Evolutionary conservation across 129 eudicot species (phyloP).

Genomic region (Kitagawia praeruptora): DNA sequence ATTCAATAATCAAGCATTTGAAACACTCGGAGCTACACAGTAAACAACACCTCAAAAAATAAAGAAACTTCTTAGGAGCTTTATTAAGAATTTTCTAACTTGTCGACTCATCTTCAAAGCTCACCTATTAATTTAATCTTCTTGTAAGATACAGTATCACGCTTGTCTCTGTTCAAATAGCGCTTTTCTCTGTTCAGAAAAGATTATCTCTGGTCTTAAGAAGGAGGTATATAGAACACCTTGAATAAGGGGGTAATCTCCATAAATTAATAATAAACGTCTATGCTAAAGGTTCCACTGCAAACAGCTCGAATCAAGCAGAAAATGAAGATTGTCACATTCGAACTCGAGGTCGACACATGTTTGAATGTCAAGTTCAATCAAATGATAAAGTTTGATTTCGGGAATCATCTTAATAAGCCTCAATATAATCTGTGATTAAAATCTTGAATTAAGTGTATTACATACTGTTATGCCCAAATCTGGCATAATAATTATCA

Average conservation of each 20-base stretch:
- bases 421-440: too few relatives aligned
- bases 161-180: not conserved
- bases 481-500: too few relatives aligned
- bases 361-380: not conserved
- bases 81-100: not conserved
- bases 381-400: too few relatives aligned
- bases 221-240: too few relatives aligned
- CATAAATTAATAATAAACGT: too few relatives aligned
- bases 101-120: not conserved
- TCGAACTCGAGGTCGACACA: too few relatives aligned
- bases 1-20: slow-evolving; percentile 4
- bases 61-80: not conserved
- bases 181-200: not conserved
- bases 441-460: not conserved
- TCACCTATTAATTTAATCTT: not conserved
- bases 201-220: not conserved
- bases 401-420: not conserved
- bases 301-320: not conserved
- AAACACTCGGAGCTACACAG: not conserved
- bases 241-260: too few relatives aligned
- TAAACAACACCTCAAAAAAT: not conserved
- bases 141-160: not conserved
- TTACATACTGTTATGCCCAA: too few relatives aligned
- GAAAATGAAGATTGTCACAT: not conserved
- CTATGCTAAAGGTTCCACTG: too few relatives aligned